Conservation (phyloP, 1,139 yeast genomes). For the Geotrichum phurueaensis region DNA sequence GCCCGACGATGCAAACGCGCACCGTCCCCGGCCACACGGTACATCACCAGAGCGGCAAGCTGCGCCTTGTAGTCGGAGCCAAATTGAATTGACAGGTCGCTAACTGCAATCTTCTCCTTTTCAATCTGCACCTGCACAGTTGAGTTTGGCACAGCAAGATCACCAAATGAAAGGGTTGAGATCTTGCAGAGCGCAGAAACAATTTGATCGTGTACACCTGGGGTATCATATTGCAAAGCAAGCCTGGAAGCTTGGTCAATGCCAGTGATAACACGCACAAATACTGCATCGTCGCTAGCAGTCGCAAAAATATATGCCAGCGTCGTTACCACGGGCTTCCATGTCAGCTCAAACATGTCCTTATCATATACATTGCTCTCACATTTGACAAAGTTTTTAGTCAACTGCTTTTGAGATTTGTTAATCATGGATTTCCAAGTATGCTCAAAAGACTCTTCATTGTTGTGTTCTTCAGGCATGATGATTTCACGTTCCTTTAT, state of each 20-base stretch:
- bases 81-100: constrained; percentile 73
- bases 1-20: constrained; percentile 29
- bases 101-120: constrained; percentile 56
- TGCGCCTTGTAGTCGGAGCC: constrained; percentile 93
- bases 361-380: constrained; percentile 51
- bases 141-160: constrained; percentile 32
- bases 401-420: constrained; percentile 25
- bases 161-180: constrained; percentile 40
- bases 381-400: constrained; percentile 28
- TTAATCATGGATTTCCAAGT: constrained; percentile 83
- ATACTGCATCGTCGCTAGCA: constrained; percentile 84
- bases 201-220: constrained; percentile 57
- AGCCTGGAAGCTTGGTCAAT: constrained; percentile 78
- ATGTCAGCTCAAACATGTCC: constrained; percentile 57
- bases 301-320: constrained; percentile 72
- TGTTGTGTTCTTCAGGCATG: constrained; percentile 94
- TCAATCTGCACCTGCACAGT: constrained; percentile 42
- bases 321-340: constrained; percentile 59
- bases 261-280: constrained; percentile 78
- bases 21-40: constrained; percentile 46
- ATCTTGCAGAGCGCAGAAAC: constrained; percentile 61
- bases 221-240: constrained; percentile 57
- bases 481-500: constrained; percentile 83
- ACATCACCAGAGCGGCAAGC: constrained; percentile 75
- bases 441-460: constrained; percentile 83